A percentile compares a stretch with the other conserved stretches of the same genome.
Conservation (phyloP, 352 stramenopile species). For the Globisporangium nodosum region DNA sequence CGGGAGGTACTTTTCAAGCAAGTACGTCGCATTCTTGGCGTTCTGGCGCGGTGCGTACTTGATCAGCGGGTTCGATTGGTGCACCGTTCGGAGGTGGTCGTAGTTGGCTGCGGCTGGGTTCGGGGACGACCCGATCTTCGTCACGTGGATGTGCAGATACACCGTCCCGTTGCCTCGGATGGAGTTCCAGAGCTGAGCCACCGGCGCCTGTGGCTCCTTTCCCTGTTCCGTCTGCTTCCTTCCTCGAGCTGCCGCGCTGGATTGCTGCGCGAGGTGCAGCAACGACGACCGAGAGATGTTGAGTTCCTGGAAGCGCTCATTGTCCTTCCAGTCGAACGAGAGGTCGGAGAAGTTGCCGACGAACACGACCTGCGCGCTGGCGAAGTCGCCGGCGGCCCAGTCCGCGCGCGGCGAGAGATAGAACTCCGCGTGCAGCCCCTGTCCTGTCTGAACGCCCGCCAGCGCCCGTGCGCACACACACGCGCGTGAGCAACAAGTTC, state of each 20-base stretch:
- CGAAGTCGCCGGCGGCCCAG: slow-evolving; percentile 49
- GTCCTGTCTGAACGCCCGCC: slow-evolving; percentile 23
- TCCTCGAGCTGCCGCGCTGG: not conserved
- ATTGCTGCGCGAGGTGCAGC: slow-evolving; percentile 10
- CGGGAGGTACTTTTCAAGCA: slow-evolving; percentile 30
- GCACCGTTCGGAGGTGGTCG: slow-evolving; percentile 52
- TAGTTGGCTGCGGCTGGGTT: slow-evolving; percentile 35
- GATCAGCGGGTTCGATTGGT: slow-evolving; percentile 58
- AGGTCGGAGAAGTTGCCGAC: slow-evolving; percentile 49
- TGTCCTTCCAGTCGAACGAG: slow-evolving; percentile 68
- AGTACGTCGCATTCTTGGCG: slow-evolving; percentile 53
- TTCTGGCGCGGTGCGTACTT: slow-evolving; percentile 52
- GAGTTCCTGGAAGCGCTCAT: slow-evolving; percentile 42
- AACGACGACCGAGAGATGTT: slow-evolving; percentile 35
- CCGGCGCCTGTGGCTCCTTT: not conserved
- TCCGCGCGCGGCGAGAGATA: slow-evolving; percentile 45
- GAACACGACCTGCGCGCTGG: slow-evolving; percentile 23
- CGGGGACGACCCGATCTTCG: slow-evolving; percentile 38
- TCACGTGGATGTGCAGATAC: slow-evolving; percentile 72
- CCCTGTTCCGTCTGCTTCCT: not conserved
- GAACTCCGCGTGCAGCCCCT: slow-evolving; percentile 47
- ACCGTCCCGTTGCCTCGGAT: slow-evolving; percentile 51
- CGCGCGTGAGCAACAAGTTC: not conserved
- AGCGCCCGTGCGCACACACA: not conserved
- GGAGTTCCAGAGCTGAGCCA: slow-evolving; percentile 26